These are phyloP conservation scores for Macrocybe gigantea DNA, from an alignment of 768 basidiomycete species.

Conservation along the genomic window DNA sequence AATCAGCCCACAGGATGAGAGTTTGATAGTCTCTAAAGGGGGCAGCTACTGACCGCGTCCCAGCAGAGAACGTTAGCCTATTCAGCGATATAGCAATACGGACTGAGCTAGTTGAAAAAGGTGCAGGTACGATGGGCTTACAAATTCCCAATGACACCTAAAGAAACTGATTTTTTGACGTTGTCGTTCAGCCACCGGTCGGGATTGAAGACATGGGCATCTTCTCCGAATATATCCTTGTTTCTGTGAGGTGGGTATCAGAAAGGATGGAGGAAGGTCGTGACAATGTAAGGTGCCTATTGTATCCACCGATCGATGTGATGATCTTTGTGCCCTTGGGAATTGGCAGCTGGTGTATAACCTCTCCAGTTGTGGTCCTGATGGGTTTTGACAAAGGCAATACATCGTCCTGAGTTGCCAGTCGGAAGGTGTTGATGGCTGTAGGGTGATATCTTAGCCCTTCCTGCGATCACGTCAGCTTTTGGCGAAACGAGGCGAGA, in stretches of 20 bases:
- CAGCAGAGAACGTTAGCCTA: conserved; percentile 26
- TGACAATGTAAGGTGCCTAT: conserved; percentile 25
- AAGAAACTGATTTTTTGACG: conserved; percentile 33
- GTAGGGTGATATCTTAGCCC: conserved; percentile 39
- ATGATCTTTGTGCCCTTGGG: conserved; percentile 46
- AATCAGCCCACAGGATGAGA: neutral
- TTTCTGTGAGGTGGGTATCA: conserved; percentile 20
- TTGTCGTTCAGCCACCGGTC: conserved; percentile 41
- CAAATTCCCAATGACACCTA: conserved; percentile 46
- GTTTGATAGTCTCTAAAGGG: too few relatives aligned
- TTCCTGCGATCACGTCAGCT: conserved; percentile 27
- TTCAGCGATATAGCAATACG: too few relatives aligned
- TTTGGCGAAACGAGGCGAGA: neutral
- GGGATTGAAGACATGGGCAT: conserved; percentile 41
- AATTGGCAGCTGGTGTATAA: conserved; percentile 40
- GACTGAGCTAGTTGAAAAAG: conserved; percentile 3
- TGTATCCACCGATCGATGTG: conserved; percentile 46
- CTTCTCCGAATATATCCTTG: conserved; percentile 38
- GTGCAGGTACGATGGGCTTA: conserved; percentile 14
- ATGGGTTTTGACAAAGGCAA: conserved; percentile 54
- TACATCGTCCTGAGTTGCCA: conserved; percentile 46
- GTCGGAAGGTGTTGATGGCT: conserved; percentile 25
- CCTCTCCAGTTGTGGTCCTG: conserved; percentile 35
- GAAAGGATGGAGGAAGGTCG: neutral
- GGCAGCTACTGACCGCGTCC: conserved; percentile 19